Conservation (phyloP, 1,139 yeast genomes). For the Zygosaccharomyces pseudobailii region DNA sequence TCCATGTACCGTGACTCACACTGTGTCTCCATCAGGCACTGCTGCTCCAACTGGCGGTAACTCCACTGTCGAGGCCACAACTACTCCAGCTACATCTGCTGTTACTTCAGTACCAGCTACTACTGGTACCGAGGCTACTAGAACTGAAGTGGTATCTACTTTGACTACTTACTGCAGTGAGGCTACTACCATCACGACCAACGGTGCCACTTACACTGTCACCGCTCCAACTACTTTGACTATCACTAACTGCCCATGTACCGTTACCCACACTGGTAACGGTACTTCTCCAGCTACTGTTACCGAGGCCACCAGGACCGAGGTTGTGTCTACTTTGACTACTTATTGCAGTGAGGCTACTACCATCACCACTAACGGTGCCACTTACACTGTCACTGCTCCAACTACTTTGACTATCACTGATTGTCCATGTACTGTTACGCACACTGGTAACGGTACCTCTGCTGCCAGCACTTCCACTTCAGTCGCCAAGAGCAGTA, state of each 20-base stretch:
- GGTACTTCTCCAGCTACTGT: slow-evolving; percentile 11
- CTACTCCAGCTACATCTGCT: neutral
- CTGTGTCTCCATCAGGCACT: slow-evolving; percentile 4
- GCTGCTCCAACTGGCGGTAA: slow-evolving; percentile 9
- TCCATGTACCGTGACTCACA: slow-evolving; percentile 39
- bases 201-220: slow-evolving; percentile 39
- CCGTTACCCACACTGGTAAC: slow-evolving; percentile 22
- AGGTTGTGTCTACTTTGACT: slow-evolving; percentile 48
- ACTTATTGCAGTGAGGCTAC: slow-evolving; percentile 61
- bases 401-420: slow-evolving; percentile 56
- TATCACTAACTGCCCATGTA: slow-evolving; percentile 37
- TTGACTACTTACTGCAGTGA: slow-evolving; percentile 62
- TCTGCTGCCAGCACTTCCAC: slow-evolving; percentile 30
- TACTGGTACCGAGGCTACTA: slow-evolving; percentile 29
- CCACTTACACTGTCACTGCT: slow-evolving; percentile 42
- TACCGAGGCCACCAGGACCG: slow-evolving; percentile 33
- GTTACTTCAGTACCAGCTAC: neutral
- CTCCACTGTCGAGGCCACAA: neutral
- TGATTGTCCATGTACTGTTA: slow-evolving; percentile 45
- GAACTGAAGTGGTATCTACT: slow-evolving; percentile 45
- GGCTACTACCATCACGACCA: no score
- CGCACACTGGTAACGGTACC: slow-evolving; percentile 25
- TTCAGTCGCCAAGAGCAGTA: slow-evolving; percentile 17
- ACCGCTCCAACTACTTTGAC: slow-evolving; percentile 40
- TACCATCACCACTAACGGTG: slow-evolving; percentile 34